Evolutionary conservation across 116 monocot genomes (phyloP).

Genomic region (Iris pallida): DNA sequence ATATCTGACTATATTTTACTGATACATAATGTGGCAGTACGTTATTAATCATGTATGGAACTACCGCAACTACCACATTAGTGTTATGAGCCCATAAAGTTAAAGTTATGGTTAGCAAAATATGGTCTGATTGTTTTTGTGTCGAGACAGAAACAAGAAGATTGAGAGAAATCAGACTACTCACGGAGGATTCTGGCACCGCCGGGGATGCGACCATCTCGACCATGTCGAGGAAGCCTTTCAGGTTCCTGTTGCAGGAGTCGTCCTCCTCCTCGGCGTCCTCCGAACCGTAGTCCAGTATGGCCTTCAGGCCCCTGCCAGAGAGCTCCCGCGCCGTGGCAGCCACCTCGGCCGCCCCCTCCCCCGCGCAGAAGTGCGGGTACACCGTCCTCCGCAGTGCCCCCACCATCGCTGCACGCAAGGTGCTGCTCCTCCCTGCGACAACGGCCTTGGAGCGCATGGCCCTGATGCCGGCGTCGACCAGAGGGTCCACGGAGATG

Average conservation of each 20-base stretch:
- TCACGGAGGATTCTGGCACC: conserved; percentile 4
- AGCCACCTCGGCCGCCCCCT: conserved; percentile 46
- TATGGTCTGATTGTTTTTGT: no score
- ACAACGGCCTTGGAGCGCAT: conserved; percentile 36
- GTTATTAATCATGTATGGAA: no score
- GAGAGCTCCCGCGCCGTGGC: conserved; percentile 46
- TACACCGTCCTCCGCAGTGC: conserved; percentile 55
- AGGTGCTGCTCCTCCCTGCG: conserved; percentile 13
- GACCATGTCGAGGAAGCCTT: conserved; percentile 54
- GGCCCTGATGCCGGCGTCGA: conserved; percentile 37
- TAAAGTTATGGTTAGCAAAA: no score
- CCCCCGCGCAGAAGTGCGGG: conserved; percentile 78
- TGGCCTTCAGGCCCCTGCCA: conserved; percentile 52
- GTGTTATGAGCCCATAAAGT: no score
- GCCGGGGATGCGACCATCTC: conserved; percentile 28
- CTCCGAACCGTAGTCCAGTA: conserved; percentile 81
- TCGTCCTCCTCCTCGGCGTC: conserved; percentile 56
- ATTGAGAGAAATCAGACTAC: conserved; percentile 8
- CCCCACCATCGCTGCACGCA: conserved; percentile 24
- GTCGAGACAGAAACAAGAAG: no score
- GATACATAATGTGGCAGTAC: no score
- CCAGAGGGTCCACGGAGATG: conserved; percentile 43
- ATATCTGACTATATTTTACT: no score
- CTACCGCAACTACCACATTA: no score
- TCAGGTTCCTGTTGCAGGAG: conserved; percentile 64